phyloP scores from a whole-genome alignment of 768 basidiomycete species.

The Leccinum pellstonianum region DNA sequence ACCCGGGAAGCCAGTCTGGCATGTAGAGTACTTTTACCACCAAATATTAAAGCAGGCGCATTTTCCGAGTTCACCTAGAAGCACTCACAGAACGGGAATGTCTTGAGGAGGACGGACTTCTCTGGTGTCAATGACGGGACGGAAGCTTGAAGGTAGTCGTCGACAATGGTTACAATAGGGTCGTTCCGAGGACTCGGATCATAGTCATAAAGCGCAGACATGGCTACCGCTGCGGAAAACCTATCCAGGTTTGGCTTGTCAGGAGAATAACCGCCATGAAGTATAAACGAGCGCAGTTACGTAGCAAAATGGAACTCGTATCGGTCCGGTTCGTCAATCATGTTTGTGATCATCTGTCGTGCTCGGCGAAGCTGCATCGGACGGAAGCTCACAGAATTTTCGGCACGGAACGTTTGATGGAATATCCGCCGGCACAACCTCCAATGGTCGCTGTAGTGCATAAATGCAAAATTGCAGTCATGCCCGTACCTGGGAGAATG shows the following conservation, averaged over 20 bases:
- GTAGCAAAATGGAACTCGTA: not conserved
- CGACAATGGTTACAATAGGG: not conserved
- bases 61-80: not conserved
- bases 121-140: not conserved
- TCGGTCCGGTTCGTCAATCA: not conserved
- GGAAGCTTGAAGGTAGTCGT: not conserved
- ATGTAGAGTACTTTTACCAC: not conserved
- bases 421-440: not conserved
- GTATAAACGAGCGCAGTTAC: not conserved
- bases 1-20: not conserved
- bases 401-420: not conserved
- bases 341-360: not conserved
- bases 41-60: not conserved
- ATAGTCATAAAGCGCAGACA: not conserved
- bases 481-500: not conserved
- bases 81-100: not conserved
- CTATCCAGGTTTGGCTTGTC: not conserved
- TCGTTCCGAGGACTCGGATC: not conserved
- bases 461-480: not conserved
- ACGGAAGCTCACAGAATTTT: not conserved
- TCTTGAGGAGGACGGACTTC: not conserved
- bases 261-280: not conserved
- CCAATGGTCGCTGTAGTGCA: not conserved
- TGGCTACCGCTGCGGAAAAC: not conserved
- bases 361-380: not conserved